A percentile compares a stretch with the other conserved stretches of the same genome.
phyloP scores from a whole-genome alignment of 1,139 yeast species.

The Hansenula lynferdii region DNA sequence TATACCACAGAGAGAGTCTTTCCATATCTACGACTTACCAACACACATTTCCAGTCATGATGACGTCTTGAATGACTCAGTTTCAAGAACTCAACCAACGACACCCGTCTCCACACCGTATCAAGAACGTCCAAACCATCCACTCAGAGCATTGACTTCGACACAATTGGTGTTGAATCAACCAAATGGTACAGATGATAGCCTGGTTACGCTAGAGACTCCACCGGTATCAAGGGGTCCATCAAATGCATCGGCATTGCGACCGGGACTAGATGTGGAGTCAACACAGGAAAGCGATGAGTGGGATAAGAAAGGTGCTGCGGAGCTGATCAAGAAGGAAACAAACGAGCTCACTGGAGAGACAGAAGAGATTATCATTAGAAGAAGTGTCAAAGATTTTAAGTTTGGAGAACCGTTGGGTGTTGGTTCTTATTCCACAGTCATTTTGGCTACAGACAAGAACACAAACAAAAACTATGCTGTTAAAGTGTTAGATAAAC shows the following conservation, averaged over 20 bases:
- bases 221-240: conserved; percentile 8
- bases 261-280: not conserved
- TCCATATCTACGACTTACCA: conserved; percentile 13
- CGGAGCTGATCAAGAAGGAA: conserved; percentile 41
- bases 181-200: conserved; percentile 19
- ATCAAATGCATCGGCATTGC: conserved; percentile 4
- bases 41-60: conserved; percentile 21
- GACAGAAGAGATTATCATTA: conserved; percentile 38
- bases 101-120: conserved; percentile 20
- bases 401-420: conserved; percentile 70
- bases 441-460: conserved; percentile 59
- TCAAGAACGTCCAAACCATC: conserved; percentile 19
- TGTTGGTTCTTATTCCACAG: conserved; percentile 81
- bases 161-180: conserved; percentile 19
- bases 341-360: conserved; percentile 40
- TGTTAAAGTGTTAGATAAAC: conserved; percentile 66
- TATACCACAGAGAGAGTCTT: not conserved
- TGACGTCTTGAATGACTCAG: conserved; percentile 4
- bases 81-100: conserved; percentile 16
- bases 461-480: conserved; percentile 59
- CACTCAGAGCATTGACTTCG: conserved; percentile 21
- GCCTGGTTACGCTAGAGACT: conserved; percentile 8
- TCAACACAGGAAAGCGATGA: conserved; percentile 2
- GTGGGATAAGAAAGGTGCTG: conserved; percentile 42
- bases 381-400: conserved; percentile 60